phyloP scores from a whole-genome alignment of 306 rosid species.

The Gastrolobium villosum region DNA sequence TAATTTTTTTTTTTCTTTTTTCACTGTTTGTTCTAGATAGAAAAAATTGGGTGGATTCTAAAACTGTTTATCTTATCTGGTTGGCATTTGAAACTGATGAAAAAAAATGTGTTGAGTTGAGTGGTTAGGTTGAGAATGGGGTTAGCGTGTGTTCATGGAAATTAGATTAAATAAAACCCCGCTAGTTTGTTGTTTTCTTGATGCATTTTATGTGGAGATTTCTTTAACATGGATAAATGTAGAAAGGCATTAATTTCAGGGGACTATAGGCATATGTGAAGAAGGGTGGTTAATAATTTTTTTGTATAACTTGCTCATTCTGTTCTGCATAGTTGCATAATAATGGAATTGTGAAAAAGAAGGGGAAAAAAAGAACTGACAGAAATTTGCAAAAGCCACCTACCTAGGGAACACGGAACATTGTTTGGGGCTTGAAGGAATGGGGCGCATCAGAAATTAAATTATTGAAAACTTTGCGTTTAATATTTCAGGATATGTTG shows the following conservation, averaged over 20 bases:
- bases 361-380: background rate
- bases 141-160: background rate
- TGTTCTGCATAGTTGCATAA: background rate
- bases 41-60: background rate
- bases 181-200: background rate
- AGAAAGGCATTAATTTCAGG: conserved; percentile 1
- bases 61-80: background rate
- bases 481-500: conserved; percentile 7
- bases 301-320: background rate
- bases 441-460: background rate
- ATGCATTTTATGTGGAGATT: background rate
- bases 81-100: background rate
- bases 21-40: background rate
- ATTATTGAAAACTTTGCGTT: background rate
- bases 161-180: background rate
- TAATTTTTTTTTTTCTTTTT: background rate
- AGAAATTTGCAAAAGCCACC: background rate
- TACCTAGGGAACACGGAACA: background rate
- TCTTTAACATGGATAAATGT: background rate
- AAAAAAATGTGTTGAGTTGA: background rate
- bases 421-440: background rate
- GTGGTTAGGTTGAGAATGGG: background rate
- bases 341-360: background rate
- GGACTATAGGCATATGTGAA: conserved; percentile 2
- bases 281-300: background rate